Evolutionary conservation across 768 basidiomycete species (phyloP), one percentile per base, ranked within the genome.

Genomic region (Leucosporidium creatinivorum): DNA sequence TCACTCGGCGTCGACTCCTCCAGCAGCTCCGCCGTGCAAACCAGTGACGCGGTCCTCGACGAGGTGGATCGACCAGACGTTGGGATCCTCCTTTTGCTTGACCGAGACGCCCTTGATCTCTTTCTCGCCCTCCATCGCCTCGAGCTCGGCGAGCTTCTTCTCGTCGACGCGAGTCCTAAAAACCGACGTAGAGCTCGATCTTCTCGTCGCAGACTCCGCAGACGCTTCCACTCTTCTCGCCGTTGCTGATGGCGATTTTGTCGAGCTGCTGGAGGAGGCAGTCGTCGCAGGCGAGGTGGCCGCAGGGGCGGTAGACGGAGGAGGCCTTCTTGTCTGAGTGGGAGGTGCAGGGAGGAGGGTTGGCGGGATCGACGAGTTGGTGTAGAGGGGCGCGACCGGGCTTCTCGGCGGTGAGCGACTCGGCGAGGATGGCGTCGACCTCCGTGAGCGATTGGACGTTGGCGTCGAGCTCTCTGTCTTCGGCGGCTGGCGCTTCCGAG

Each of bases 371-470:
- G 55, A 57, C 31, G 55, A 57, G 55, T 17, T 57, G 30, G 30
- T 19, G 28, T 31, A 33, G 30, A 31, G 28, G 25, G 17, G 31
- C 28, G 25, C 28, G 17, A 19, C 28, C 15, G 18, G 13, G 12
- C 18, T 31, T 31, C 28, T 31, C 19, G 10, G n/a, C 18, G 25
- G 8, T 10, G 25, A 28, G 54, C 54, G 54, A 12, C 23, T 23
- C 13, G 50, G 50, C 6, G 50, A 51, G 15, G 26, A 55, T 25
- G 54, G n/a, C 26, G 55, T 57, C 55, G 55, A 57, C 55, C 19
- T 57, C 55, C 10, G 55, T n/a, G 55, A 57, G 25, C 30, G 55
- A 57, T 19, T 57, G 55, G 18, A 57, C 55, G 31, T 57, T 57
- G n/a, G n/a, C n/a, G 17, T 33, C 30, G 19, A 57, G 36, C 17